Evolutionary conservation across 306 rosid genomes (phyloP), one percentile per base, ranked within the genome.

Genomic region (Trichosanthes truncata): DNA sequence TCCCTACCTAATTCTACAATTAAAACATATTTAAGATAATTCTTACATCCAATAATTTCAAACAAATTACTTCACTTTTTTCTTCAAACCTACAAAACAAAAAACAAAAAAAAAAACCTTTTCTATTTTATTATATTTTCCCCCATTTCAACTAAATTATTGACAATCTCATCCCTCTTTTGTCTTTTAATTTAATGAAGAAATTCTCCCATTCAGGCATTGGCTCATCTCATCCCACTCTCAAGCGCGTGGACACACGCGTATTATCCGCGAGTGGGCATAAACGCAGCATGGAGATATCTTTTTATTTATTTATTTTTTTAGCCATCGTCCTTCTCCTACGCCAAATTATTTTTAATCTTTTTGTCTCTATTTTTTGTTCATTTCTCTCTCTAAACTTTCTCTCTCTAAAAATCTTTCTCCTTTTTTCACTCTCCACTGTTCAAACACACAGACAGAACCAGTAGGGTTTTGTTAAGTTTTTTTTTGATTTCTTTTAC

Each of bases 391-490:
- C 59, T 40, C 76, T 71, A 8, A 18, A n/a, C 18, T 77, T n/a
- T 77, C 65, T 80, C 75, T 81, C 83, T 73, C 75, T n/a, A 59
- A 57, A 45, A 81, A 23, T 2, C 33, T 10, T 67, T 36, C 26
- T 20, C 69, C 77, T 40, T 52, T 81, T 85, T 71, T 82, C 84
- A 80, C 81, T 81, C 25, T 7, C 43, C 59, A 77, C 85, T 41
- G 83, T 80, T 53, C 76, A 71, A 26, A 7, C 78, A 77, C 53
- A 76, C 79, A 63, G 74, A 38, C 76, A 74, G 82, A 61, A 40
- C 4, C 72, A 66, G 91, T 85, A 87, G 92, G 93, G 91, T 86
- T 90, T 77, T 84, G 49, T 68, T n/a, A 12, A 60, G 29, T 3
- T 9, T 17, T 66, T 59, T 4, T 5, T 21, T 41, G 29, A 8